phyloP scores from a whole-genome alignment of 129 eudicot genomes.

The Mikania micrantha region DNA sequence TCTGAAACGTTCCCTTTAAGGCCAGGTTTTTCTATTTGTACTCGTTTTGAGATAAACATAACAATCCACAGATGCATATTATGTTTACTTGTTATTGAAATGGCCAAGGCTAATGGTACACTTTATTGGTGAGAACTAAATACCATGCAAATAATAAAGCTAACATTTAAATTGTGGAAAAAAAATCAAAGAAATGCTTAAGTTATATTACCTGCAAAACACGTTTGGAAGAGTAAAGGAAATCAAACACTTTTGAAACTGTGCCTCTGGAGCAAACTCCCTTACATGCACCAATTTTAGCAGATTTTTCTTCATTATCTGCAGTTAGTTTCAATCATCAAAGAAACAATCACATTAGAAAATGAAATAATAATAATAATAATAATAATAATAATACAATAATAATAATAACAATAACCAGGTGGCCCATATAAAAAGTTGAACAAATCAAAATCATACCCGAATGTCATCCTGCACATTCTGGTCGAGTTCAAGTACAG shows the following conservation, averaged over 20 bases:
- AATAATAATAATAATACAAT: too few species aligned
- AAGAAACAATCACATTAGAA: too few species aligned
- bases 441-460: background rate
- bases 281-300: conserved; percentile 51
- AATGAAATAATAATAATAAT: background rate
- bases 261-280: conserved; percentile 98
- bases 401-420: too few species aligned
- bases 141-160: background rate
- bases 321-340: too few species aligned
- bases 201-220: conserved; percentile 74
- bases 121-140: background rate
- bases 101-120: background rate
- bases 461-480: too few species aligned
- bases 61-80: background rate
- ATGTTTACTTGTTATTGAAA: background rate
- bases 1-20: background rate
- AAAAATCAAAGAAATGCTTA: background rate
- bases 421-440: background rate
- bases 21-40: background rate
- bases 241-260: conserved; percentile 40
- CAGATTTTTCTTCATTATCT: conserved; percentile 12
- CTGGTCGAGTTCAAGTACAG: too few species aligned
- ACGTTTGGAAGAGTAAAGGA: conserved; percentile 77
- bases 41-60: background rate
- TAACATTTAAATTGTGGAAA: background rate